Conservation (phyloP, 1,139 yeast genomes). For the Yamadazyma sp. region DNA sequence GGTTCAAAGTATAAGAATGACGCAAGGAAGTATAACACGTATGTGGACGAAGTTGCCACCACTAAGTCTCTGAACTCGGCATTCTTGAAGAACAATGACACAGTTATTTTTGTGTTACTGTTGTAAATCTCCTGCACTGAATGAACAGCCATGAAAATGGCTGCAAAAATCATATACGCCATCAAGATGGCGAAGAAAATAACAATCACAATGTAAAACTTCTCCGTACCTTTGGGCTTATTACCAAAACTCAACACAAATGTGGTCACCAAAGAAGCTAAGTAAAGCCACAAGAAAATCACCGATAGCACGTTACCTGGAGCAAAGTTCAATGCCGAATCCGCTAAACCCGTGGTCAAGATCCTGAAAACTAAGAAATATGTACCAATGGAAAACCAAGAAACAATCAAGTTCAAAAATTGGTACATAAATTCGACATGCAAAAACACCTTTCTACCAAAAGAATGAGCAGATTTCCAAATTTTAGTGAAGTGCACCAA, state of each 20-base stretch:
- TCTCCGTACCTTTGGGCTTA: conserved; percentile 88
- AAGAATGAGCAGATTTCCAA: conserved; percentile 44
- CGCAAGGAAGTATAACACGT: conserved; percentile 47
- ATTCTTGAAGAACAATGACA: conserved; percentile 39
- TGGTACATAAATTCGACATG: conserved; percentile 48
- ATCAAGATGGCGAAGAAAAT: conserved; percentile 86
- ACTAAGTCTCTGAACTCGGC: conserved; percentile 49
- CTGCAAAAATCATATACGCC: conserved; percentile 83
- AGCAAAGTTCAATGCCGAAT: conserved; percentile 43
- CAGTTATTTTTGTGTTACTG: conserved; percentile 33
- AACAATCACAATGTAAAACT: conserved; percentile 79
- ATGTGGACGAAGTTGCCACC: conserved; percentile 48
- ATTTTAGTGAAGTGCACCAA: conserved; percentile 46
- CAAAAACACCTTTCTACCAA: conserved; percentile 41
- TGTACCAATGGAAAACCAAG: conserved; percentile 83
- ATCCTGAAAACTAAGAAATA: conserved; percentile 81
- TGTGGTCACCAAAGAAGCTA: conserved; percentile 85
- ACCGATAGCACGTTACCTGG: conserved; percentile 81
- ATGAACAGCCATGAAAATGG: conserved; percentile 49
- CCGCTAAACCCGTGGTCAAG: conserved; percentile 67
- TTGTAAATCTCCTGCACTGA: conserved; percentile 38
- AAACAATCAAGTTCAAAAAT: conserved; percentile 47
- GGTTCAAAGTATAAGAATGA: conserved; percentile 51
- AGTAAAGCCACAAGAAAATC: conserved; percentile 83
- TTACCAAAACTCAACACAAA: conserved; percentile 92